These are phyloP conservation scores for Immersiporthe knoxdaviesiana DNA, from an alignment of 2,329 filamentous ascomycete genomes.

Conservation along the genomic window DNA sequence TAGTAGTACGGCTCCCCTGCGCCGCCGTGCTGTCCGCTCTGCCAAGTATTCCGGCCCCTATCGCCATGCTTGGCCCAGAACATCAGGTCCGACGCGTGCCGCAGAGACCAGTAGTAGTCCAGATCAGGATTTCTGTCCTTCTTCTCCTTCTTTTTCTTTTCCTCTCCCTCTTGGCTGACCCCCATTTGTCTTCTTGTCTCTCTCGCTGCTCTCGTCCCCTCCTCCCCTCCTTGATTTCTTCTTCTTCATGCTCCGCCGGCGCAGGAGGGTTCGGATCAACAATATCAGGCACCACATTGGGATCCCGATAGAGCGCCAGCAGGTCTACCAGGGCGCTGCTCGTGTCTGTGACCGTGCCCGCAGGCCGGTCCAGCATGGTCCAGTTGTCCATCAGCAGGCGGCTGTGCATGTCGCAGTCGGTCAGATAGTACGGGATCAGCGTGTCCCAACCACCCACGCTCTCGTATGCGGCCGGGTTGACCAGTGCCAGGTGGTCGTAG, in stretches of 20 bases:
- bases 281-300: constrained; percentile 41
- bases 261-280: constrained; percentile 41
- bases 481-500: constrained; percentile 61
- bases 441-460: constrained; percentile 60
- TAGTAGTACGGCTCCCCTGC: constrained; percentile 58
- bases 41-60: constrained; percentile 55
- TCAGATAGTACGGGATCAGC: constrained; percentile 60
- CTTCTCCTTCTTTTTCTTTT: too few species aligned
- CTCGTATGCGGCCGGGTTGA: constrained; percentile 56
- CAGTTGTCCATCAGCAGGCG: constrained; percentile 52
- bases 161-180: neutral
- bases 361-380: constrained; percentile 43
- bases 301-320: constrained; percentile 49
- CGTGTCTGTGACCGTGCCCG: constrained; percentile 51
- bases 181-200: constrained; percentile 24
- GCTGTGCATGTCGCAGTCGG: constrained; percentile 60
- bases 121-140: constrained; percentile 28
- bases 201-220: too few species aligned
- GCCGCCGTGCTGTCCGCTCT: constrained; percentile 54
- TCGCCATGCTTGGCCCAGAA: constrained; percentile 47
- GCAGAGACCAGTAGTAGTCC: constrained; percentile 38
- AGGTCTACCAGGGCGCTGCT: constrained; percentile 51
- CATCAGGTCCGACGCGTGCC: constrained; percentile 41
- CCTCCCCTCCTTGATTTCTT: constrained; percentile 5
- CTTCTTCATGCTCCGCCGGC: constrained; percentile 15